These are phyloP conservation scores for Trichoderma hamatum DNA, from an alignment of 2,329 filamentous ascomycete species.

Conservation along the genomic window DNA sequence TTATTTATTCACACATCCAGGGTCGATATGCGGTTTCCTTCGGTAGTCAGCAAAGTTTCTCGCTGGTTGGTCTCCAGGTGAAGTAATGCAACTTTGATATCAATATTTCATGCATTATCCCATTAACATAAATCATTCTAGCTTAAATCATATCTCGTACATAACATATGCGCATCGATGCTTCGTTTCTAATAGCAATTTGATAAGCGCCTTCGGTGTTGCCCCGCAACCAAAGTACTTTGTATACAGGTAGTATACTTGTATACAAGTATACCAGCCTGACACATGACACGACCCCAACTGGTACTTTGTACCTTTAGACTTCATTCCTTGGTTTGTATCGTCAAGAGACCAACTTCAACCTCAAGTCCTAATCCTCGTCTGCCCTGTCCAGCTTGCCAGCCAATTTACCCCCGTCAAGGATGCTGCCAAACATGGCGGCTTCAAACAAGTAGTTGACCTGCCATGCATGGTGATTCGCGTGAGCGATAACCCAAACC, in stretches of 20 bases:
- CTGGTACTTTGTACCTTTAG: background rate
- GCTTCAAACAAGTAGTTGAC: constrained; percentile 39
- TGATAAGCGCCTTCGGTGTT: background rate
- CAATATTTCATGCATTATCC: background rate
- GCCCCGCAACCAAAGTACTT: background rate
- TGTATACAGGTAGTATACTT: too few species aligned
- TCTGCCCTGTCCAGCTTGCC: constrained; percentile 37
- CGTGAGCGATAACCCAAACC: constrained; percentile 32
- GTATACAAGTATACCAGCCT: background rate
- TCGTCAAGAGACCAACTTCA: background rate
- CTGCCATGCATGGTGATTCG: constrained; percentile 37
- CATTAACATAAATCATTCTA: constrained; percentile 8
- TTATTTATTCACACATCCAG: too few species aligned
- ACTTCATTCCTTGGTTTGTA: background rate
- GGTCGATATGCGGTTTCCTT: too few species aligned
- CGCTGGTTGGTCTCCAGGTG: background rate
- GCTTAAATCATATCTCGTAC: background rate
- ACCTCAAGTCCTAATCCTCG: background rate
- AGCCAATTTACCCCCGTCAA: constrained; percentile 36
- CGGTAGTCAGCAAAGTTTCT: background rate
- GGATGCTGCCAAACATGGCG: constrained; percentile 41
- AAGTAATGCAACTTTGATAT: background rate
- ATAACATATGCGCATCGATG: background rate
- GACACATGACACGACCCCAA: background rate
- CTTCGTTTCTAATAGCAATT: background rate